These are phyloP conservation scores for Royoungia palumana DNA, from an alignment of 768 basidiomycete genomes.

Conservation along the genomic window DNA sequence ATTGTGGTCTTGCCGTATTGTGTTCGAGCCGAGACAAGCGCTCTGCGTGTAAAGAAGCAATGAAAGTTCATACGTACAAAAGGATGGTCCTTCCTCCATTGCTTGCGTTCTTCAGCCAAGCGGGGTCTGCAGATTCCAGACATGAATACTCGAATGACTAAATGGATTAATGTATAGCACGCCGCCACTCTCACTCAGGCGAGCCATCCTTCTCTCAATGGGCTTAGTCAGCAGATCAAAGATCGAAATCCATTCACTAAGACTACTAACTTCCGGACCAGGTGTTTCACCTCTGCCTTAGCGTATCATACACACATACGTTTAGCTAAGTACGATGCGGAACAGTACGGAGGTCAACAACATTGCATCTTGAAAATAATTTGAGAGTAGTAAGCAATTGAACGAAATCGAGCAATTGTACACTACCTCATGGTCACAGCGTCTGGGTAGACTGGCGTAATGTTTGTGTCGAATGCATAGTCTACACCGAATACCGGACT, in stretches of 20 bases:
- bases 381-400: not conserved
- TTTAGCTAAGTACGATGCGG: not conserved
- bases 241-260: too few species aligned
- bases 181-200: not conserved
- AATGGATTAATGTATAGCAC: not conserved
- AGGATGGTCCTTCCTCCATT: constrained; percentile 98
- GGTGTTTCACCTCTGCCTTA: too few species aligned
- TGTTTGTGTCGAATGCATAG: constrained; percentile 19
- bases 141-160: constrained; percentile 41
- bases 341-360: not conserved
- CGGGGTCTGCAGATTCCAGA: constrained; percentile 92
- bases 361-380: not conserved
- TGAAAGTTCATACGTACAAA: constrained; percentile 61
- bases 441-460: constrained; percentile 17
- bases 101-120: constrained; percentile 95
- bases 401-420: not conserved
- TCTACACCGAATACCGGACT: constrained; percentile 15
- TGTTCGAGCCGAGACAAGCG: constrained; percentile 1
- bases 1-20: not conserved
- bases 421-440: constrained; percentile 4
- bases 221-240: constrained; percentile 25
- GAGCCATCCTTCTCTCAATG: not conserved
- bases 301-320: too few species aligned
- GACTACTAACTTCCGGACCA: too few species aligned
- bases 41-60: constrained; percentile 1